Conservation (phyloP, 129 eudicot genomes). For the Flaveria linearis region DNA sequence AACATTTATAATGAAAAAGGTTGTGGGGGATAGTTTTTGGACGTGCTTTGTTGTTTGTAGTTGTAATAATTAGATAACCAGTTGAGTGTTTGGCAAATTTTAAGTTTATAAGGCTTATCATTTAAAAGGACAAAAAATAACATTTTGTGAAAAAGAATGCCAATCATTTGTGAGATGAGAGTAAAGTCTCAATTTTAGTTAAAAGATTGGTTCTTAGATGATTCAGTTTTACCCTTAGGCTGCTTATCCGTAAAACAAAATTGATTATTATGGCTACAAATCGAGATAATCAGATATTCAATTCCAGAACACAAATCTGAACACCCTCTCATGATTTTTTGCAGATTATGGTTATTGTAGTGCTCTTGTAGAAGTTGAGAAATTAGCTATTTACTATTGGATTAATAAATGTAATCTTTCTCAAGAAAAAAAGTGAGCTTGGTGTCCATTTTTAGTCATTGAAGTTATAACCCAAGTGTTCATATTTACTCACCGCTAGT, state of each 20-base stretch:
- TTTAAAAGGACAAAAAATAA: neutral
- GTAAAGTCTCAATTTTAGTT: neutral
- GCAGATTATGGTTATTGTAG: slow-evolving; percentile 19
- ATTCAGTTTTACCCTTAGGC: neutral
- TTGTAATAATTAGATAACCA: neutral
- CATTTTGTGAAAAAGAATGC: neutral
- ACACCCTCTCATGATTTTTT: slow-evolving; percentile 16
- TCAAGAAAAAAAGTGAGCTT: slow-evolving; percentile 13
- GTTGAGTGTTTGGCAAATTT: neutral
- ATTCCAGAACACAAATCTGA: neutral
- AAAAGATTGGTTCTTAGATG: neutral
- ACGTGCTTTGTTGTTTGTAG: neutral
- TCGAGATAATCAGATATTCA: neutral
- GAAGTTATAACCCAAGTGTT: neutral
- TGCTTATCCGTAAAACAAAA: neutral
- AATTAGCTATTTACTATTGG: neutral
- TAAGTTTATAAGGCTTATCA: neutral
- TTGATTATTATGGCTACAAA: neutral
- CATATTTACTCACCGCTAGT: neutral
- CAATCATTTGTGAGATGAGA: neutral
- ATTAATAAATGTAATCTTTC: neutral
- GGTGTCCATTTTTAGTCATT: neutral
- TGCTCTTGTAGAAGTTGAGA: slow-evolving; percentile 10
- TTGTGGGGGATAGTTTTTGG: neutral
- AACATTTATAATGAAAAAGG: neutral